These are phyloP conservation scores for Podospora appendiculata DNA, from an alignment of 495 filamentous ascomycete species.

Conservation along the genomic window DNA sequence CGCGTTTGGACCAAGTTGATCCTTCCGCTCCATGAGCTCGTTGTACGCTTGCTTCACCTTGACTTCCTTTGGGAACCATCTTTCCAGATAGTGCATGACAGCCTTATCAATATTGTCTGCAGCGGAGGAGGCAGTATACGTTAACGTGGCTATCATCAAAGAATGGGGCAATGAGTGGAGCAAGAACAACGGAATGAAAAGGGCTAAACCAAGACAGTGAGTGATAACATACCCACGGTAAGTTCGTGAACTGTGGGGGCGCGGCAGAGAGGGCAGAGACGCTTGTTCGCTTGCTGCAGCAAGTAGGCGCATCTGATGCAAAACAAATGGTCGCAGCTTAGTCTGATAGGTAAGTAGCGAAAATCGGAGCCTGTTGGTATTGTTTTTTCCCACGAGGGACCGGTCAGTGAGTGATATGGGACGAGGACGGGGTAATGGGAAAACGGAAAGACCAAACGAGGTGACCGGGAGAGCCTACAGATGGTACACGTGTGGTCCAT, in stretches of 20 bases:
- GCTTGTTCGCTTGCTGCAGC: slow-evolving; percentile 53
- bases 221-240: slow-evolving; percentile 37
- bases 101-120: slow-evolving; percentile 53
- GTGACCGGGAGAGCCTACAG: slow-evolving; percentile 29
- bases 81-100: slow-evolving; percentile 27
- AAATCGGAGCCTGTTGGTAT: slow-evolving; percentile 19
- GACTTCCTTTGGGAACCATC: slow-evolving; percentile 62
- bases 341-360: slow-evolving; percentile 56
- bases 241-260: slow-evolving; percentile 52
- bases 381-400: no score
- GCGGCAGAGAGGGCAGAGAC: slow-evolving; percentile 61
- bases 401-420: no score
- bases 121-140: not conserved
- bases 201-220: not conserved
- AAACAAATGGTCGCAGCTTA: slow-evolving; percentile 59
- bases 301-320: slow-evolving; percentile 67
- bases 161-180: not conserved
- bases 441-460: not conserved
- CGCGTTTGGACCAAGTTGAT: slow-evolving; percentile 42
- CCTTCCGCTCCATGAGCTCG: slow-evolving; percentile 42
- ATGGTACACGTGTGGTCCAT: slow-evolving; percentile 71
- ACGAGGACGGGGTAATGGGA: not conserved
- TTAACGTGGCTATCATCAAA: not conserved
- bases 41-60: slow-evolving; percentile 56
- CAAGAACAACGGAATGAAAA: not conserved